These are phyloP conservation scores for Blastobotrys robertii DNA, from an alignment of 805 yeast species.

Conservation along the genomic window DNA sequence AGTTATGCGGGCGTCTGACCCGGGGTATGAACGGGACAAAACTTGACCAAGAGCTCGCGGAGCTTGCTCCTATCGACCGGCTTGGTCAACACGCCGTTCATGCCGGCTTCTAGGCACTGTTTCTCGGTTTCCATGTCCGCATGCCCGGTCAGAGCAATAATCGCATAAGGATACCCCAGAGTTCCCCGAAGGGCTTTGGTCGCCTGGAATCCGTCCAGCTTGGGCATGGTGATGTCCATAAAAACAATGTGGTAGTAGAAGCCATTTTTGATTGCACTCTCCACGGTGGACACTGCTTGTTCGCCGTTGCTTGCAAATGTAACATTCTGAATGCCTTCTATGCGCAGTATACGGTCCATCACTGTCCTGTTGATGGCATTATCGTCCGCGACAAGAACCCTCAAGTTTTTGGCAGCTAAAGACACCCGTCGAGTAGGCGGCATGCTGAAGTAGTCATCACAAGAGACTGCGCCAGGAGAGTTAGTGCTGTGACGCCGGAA, in stretches of 20 bases:
- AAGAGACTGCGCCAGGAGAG: too few species aligned
- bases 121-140: slow-evolving; percentile 87
- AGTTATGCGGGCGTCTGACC: too few species aligned
- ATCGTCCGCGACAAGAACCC: slow-evolving; percentile 89
- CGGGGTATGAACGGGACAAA: neutral
- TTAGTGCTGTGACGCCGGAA: too few species aligned
- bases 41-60: slow-evolving; percentile 38
- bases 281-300: slow-evolving; percentile 69
- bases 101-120: slow-evolving; percentile 69
- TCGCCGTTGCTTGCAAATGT: slow-evolving; percentile 83
- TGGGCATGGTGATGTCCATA: slow-evolving; percentile 98
- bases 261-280: slow-evolving; percentile 30
- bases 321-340: slow-evolving; percentile 69
- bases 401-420: neutral
- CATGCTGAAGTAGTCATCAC: too few species aligned
- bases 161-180: slow-evolving; percentile 55
- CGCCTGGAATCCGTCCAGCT: slow-evolving; percentile 79
- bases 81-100: slow-evolving; percentile 84
- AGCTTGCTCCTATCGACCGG: slow-evolving; percentile 71
- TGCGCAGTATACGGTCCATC: slow-evolving; percentile 71
- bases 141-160: slow-evolving; percentile 91
- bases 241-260: slow-evolving; percentile 58
- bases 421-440: too few species aligned
- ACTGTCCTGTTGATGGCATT: slow-evolving; percentile 92
- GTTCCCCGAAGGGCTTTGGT: slow-evolving; percentile 63